These are phyloP conservation scores for Ilyonectria sp. DNA, from an alignment of 2,329 filamentous ascomycete species.

Conservation along the genomic window DNA sequence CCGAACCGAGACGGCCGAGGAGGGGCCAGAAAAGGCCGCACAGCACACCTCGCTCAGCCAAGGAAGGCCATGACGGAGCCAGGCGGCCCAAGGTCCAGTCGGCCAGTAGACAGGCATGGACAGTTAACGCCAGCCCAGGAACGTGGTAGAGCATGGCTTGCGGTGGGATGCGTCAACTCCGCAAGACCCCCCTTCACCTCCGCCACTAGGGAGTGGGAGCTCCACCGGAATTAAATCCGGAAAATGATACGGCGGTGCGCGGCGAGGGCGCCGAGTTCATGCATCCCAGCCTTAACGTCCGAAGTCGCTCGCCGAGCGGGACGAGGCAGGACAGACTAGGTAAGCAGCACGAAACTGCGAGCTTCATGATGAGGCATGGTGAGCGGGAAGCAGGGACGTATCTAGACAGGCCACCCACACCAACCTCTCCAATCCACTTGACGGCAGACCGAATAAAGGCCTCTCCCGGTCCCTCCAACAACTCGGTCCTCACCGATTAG, in stretches of 20 bases:
- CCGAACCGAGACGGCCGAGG: conserved; percentile 42
- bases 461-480: neutral
- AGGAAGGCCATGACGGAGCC: conserved; percentile 19
- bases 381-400: neutral
- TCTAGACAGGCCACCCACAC: neutral
- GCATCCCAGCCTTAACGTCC: conserved; percentile 43
- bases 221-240: conserved; percentile 46
- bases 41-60: conserved; percentile 27
- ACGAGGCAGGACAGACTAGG: conserved; percentile 25
- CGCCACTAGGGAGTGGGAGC: conserved; percentile 22
- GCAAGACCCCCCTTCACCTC: conserved; percentile 1
- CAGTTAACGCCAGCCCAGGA: conserved; percentile 5
- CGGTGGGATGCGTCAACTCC: neutral
- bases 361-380: neutral
- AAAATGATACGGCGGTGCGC: conserved; percentile 35
- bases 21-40: conserved; percentile 46
- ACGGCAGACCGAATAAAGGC: neutral
- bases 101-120: neutral
- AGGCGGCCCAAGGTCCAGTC: too few relatives aligned
- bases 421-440: neutral
- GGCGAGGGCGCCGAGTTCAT: conserved; percentile 45
- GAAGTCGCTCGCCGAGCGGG: conserved; percentile 45
- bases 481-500: conserved; percentile 26
- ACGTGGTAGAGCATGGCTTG: conserved; percentile 13
- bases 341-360: conserved; percentile 2